These are phyloP conservation scores for Lentinus brumalis DNA, from an alignment of 768 basidiomycete genomes.

Conservation along the genomic window DNA sequence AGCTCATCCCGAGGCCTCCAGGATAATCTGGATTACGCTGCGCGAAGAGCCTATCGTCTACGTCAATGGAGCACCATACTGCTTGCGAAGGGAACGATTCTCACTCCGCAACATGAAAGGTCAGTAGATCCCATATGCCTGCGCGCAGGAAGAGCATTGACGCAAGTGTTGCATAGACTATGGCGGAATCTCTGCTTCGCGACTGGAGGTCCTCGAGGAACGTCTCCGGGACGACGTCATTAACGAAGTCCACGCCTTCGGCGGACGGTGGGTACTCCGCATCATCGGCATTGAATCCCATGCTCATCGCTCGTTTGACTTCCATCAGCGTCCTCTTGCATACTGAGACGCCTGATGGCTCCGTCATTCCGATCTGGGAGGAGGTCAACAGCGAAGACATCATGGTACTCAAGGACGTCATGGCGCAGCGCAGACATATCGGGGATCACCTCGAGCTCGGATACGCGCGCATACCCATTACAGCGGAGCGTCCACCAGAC, in stretches of 20 bases:
- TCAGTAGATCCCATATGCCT: slow-evolving; percentile 24
- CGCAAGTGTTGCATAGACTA: slow-evolving; percentile 61
- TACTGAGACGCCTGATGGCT: slow-evolving; percentile 83
- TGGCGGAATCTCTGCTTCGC: slow-evolving; percentile 89
- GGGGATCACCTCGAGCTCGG: slow-evolving; percentile 61
- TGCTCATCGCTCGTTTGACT: too few species aligned
- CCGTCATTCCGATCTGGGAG: slow-evolving; percentile 94
- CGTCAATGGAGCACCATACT: slow-evolving; percentile 92
- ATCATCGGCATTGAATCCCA: neutral
- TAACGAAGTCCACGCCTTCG: slow-evolving; percentile 79
- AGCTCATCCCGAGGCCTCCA: slow-evolving; percentile 58
- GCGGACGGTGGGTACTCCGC: slow-evolving; percentile 60
- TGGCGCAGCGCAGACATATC: slow-evolving; percentile 56
- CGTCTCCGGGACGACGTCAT: slow-evolving; percentile 87
- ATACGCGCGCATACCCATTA: slow-evolving; percentile 89
- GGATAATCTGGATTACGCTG: slow-evolving; percentile 90
- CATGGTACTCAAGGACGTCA: slow-evolving; percentile 84
- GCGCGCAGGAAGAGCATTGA: neutral
- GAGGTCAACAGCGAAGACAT: slow-evolving; percentile 74
- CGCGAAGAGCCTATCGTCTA: slow-evolving; percentile 91
- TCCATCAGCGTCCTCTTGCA: slow-evolving; percentile 75
- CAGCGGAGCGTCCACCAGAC: slow-evolving; percentile 83
- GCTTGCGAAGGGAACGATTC: slow-evolving; percentile 80
- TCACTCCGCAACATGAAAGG: slow-evolving; percentile 95
- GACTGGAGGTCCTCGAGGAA: slow-evolving; percentile 90